These are phyloP conservation scores for Piedraia hortae DNA, from an alignment of 2,329 filamentous ascomycete genomes.

Conservation along the genomic window DNA sequence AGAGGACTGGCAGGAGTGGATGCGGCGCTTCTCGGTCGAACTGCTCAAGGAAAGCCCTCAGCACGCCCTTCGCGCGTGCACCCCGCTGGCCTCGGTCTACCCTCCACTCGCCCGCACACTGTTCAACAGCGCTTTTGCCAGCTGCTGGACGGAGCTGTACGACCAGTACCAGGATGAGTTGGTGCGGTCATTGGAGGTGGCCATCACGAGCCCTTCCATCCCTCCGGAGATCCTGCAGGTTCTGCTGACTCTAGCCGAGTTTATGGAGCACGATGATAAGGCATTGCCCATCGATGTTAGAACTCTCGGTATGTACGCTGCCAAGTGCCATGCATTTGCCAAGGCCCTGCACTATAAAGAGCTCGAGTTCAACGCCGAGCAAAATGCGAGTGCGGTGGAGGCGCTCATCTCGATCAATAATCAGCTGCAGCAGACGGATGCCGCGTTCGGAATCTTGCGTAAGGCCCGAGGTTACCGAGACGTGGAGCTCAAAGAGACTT, in stretches of 20 bases:
- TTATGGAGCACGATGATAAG: constrained; percentile 99
- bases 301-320: constrained; percentile 77
- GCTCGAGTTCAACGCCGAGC: constrained; percentile 89
- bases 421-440: constrained; percentile 88
- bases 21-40: constrained; percentile 85
- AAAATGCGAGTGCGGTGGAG: constrained; percentile 84
- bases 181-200: constrained; percentile 81
- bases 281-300: constrained; percentile 91
- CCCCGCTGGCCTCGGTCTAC: constrained; percentile 70
- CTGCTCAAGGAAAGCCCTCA: constrained; percentile 86
- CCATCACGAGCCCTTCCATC: constrained; percentile 82
- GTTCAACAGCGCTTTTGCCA: constrained; percentile 97
- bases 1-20: constrained; percentile 99
- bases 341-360: constrained; percentile 98
- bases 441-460: constrained; percentile 85
- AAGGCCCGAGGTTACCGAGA: constrained; percentile 92
- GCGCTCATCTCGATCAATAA: constrained; percentile 98
- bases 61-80: constrained; percentile 78
- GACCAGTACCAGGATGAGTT: constrained; percentile 93
- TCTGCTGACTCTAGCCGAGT: constrained; percentile 84
- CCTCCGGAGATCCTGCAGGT: constrained; percentile 87
- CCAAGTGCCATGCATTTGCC: constrained; percentile 88
- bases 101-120: constrained; percentile 73
- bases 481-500: constrained; percentile 87
- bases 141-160: constrained; percentile 94